Evolutionary conservation across 371 early-diverging fungal genomes (phyloP), one percentile per base, ranked within the genome.

Genomic region (Zychaea mexicana): DNA sequence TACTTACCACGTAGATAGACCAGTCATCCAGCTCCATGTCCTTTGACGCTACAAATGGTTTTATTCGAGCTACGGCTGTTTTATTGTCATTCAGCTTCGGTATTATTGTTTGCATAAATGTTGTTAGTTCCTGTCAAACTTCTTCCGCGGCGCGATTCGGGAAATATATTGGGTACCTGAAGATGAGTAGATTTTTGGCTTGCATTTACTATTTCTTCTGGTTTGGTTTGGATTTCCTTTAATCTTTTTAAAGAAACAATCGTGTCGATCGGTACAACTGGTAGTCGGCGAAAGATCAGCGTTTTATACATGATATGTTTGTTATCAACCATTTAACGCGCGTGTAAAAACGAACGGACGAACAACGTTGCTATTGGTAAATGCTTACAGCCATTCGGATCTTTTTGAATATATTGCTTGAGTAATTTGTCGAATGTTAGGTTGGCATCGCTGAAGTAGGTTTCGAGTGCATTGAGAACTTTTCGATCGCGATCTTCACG

Each of bases 371-470:
- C 10, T 39, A 3, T 4, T 27, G 17, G 8, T 58, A 12, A 24
- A 24, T 3, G 13, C 61, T 12, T 77, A 77, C 81, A 75, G 38
- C 69, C 73, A 22, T 71, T 47, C 17, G 62, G 54, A 64, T 74
- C 65, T 27, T 63, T 53, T 10, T 59, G 5, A 12, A 80, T 65
- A 24, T 77, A 49, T n/a, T 52, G 52, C 6, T 58, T 53, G 71
- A 81, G 60, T 0, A 73, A 22, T 60, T 81, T 78, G 56, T 81
- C 78, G 74, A 76, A 78, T 42, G 68, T 30, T 1, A 81, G 42
- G 56, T 70, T 74, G 26, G 77, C 74, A 68, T 81, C 81, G 57
- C 78, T 78, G 45, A 78, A 81, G 31, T 69, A 77, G 9, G 72
- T 74, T 42, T 76, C 77, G 9, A 79, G 58, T n/a, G 60, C 38